Conservation (phyloP, 805 yeast species). For the Yarrowia sp. region DNA sequence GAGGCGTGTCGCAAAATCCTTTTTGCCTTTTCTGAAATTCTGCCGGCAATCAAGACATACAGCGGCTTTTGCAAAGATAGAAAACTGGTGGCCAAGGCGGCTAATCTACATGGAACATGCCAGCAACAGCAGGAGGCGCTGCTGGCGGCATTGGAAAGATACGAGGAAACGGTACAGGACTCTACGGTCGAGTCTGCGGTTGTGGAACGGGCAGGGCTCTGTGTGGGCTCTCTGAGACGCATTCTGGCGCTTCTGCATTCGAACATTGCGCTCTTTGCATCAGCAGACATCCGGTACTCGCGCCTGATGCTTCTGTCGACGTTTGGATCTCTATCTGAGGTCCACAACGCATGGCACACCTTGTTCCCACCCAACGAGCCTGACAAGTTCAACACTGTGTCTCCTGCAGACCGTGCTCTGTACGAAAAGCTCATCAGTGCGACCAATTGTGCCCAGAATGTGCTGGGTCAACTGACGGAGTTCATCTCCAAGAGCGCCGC, state of each 20-base stretch:
- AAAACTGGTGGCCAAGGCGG: slow-evolving; percentile 27
- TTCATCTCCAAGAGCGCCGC: slow-evolving; percentile 49
- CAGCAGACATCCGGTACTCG: slow-evolving; percentile 64
- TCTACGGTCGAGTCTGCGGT: slow-evolving; percentile 21
- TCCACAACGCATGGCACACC: slow-evolving; percentile 67
- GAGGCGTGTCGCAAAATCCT: slow-evolving; percentile 66
- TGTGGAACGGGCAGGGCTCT: slow-evolving; percentile 42
- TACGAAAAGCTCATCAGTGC: slow-evolving; percentile 70
- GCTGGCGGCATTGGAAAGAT: slow-evolving; percentile 60
- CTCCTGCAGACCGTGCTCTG: slow-evolving; percentile 64
- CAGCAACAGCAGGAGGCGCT: slow-evolving; percentile 50
- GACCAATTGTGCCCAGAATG: slow-evolving; percentile 73
- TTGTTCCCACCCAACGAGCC: slow-evolving; percentile 45
- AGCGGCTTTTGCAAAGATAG: slow-evolving; percentile 64
- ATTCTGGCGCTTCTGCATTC: slow-evolving; percentile 16
- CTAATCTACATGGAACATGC: slow-evolving; percentile 39
- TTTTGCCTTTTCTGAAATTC: slow-evolving; percentile 70
- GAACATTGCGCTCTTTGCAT: slow-evolving; percentile 3
- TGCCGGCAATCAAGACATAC: slow-evolving; percentile 62
- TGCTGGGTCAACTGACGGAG: slow-evolving; percentile 72
- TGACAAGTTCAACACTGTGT: slow-evolving; percentile 16
- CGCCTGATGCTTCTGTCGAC: slow-evolving; percentile 67
- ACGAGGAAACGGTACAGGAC: slow-evolving; percentile 34
- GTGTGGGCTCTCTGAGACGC: slow-evolving; percentile 46
- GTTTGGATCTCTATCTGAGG: slow-evolving; percentile 69